Base-by-base conservation (phyloP, 2,329 filamentous ascomycete species). In the Ascochyta fabae region DNA sequence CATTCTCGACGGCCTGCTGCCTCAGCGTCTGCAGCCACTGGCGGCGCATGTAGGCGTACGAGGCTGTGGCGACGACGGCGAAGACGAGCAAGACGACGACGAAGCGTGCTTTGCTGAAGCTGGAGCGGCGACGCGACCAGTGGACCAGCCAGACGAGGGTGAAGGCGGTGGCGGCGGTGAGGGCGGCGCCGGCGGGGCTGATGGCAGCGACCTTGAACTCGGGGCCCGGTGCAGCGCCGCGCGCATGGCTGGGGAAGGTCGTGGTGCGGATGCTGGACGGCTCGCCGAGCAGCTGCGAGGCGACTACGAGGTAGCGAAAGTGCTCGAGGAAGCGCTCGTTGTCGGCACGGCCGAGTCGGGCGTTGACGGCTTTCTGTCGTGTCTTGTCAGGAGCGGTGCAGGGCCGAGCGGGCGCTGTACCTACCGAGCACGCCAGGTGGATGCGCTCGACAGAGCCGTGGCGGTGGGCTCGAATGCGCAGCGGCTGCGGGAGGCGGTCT, bases 301-400 rank as follows among this genome's bases (percentile, higher is more conserved):
- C 92, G 69, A 97, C 90, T 62, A 97, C 91, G 22, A 91, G 89
- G 77, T 97, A 97, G 61, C 93, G 90, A 70, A 97, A 97, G 71
- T 92, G 90, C 76, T 97, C 93, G 56, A 96, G 83, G 69, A 97
- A 96, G 63, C 88, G 88, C 64, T 88, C 84, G 71, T 93, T 96
- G 66, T 96, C 92, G 65, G 85, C 86, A 62, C 88, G 84, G 51
- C 90, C 88, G 60, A 96, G 83, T 58, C 86, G 84, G 36, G 88
- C 87, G 62, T 89, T 89, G 54, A 93, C 83, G 9, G 85, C 88
- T 66, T 83, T 84, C 88, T 91, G 69, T 27, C 40, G 27, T 19
- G 49, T n/a, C 19, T 19, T 6, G 65, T 69, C 40, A 70, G 61
- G 24, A 41, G 26, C 1, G 26, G 42, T 26, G 43, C 15, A 7